Base-by-base conservation (phyloP, 1,284 basidiomycete genomes). In the Flammula alnicola region DNA sequence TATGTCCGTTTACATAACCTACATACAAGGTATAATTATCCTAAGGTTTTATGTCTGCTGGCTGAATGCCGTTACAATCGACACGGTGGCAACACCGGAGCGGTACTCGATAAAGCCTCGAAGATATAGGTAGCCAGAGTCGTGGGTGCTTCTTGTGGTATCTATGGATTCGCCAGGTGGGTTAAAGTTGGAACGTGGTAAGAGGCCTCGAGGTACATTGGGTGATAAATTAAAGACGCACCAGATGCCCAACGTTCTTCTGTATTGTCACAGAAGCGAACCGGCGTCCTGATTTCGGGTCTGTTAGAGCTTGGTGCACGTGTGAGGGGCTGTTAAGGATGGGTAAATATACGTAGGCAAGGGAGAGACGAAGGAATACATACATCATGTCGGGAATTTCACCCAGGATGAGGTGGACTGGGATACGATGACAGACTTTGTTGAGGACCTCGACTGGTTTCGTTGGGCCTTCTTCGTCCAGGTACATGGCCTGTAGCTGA, bases 371-470 rank as follows among this genome's bases (percentile, higher is more conserved):
- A n/a, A n/a, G n/a, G n/a, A n/a, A n/a, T n/a, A n/a, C n/a, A n/a
- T n/a, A n/a, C n/a, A 81, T 69, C 56, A 75, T 77, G 52, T 84
- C 80, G 19, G 73, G 68, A 25, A 70, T 60, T n/a, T 59, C 62
- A 9, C 79, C 81, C 27, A 83, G 68, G 23, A 83, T 65, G 26
- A 84, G 62, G 53, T 80, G 79, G 0, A 82, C 63, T 1, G 79
- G 79, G 2, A 70, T 66, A 11, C 52, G 58, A 5, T 56, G 37
- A 42, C 74, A 79, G 1, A 74, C 49, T 46, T 62, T 56, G 52
- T 73, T 69, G 42, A 84, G 56, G 9, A 71, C 70, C 29, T 67
- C 59, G 9, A 83, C 59, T 3, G 81, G 79, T 52, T 71, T 74
- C n/a, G 69, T 71, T 2, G 78, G 68, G 1, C 81, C 81, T 5